These are phyloP conservation scores for Hypoxylon perforatum DNA, from an alignment of 495 filamentous ascomycete species.

Conservation along the genomic window DNA sequence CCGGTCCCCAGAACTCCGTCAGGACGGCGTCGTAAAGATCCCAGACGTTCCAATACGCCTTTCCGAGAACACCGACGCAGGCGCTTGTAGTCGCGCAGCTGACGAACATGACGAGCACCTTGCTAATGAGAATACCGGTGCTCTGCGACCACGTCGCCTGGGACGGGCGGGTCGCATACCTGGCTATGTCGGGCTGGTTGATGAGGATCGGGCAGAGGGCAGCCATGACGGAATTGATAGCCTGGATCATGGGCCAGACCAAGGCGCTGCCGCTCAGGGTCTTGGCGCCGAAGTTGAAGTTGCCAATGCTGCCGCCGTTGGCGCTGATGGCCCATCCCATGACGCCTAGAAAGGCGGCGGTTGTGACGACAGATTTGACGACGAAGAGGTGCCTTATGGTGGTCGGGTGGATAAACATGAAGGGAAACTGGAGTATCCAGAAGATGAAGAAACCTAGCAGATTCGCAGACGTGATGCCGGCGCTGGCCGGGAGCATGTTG, in stretches of 20 bases:
- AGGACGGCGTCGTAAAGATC: no score
- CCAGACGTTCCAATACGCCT: no score
- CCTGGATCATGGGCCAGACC: conserved; percentile 43
- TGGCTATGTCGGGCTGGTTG: neutral
- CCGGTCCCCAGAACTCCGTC: no score
- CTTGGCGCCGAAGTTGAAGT: conserved; percentile 50
- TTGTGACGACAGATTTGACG: conserved; percentile 60
- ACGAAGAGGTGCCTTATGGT: conserved; percentile 64
- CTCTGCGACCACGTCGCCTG: conserved; percentile 1
- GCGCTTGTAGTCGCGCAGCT: no score
- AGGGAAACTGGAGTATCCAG: conserved; percentile 58
- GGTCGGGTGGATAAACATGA: conserved; percentile 60
- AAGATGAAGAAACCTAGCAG: conserved; percentile 70
- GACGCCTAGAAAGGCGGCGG: conserved; percentile 57
- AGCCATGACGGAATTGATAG: conserved; percentile 30
- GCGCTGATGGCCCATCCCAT: conserved; percentile 60
- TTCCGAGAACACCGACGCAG: no score
- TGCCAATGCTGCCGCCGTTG: conserved; percentile 47
- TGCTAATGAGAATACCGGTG: no score
- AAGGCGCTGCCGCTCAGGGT: conserved; percentile 46
- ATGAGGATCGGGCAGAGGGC: neutral
- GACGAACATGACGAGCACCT: no score
- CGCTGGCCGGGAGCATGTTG: conserved; percentile 60
- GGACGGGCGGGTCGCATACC: conserved; percentile 5
- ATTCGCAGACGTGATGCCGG: conserved; percentile 67